Evolutionary conservation across 176 grass and related monocot species (phyloP).

Genomic region (Carex scoparia): DNA sequence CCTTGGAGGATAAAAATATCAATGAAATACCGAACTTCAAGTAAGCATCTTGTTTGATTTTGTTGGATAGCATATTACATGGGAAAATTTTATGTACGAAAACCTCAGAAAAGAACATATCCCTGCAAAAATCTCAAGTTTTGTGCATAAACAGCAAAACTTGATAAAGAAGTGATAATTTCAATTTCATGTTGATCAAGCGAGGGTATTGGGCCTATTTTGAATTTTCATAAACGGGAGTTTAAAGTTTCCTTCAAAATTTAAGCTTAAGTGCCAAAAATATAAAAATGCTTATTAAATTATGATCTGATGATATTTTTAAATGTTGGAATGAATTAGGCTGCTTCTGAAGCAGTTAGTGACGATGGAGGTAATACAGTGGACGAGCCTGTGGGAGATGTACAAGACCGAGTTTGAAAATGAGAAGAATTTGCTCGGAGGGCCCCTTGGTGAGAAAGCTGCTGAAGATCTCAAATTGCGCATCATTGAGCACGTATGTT

Average conservation of each 20-base stretch:
- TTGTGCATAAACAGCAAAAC: background rate
- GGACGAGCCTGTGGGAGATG: conserved; percentile 74
- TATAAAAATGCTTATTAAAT: background rate
- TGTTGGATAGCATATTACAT: background rate
- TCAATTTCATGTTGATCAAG: background rate
- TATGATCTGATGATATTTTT: background rate
- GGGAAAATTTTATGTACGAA: background rate
- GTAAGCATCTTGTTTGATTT: conserved; percentile 26
- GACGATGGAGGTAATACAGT: conserved; percentile 96
- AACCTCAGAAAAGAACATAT: background rate
- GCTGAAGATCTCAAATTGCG: conserved; percentile 77
- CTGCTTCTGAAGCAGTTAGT: conserved; percentile 78
- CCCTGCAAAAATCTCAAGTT: background rate
- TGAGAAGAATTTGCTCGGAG: conserved; percentile 79
- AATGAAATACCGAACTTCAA: conserved; percentile 84
- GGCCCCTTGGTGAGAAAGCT: conserved; percentile 66
- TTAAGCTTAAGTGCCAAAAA: background rate
- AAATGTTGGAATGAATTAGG: conserved; percentile 28
- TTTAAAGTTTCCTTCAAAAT: background rate
- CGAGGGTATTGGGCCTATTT: background rate
- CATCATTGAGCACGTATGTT: conserved; percentile 83
- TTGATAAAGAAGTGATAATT: background rate
- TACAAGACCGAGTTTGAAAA: conserved; percentile 69
- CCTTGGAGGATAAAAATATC: conserved; percentile 88
- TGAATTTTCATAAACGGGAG: background rate